These are phyloP conservation scores for Coemansia sp. DNA, from an alignment of 192 early-diverging fungal species.

Conservation along the genomic window DNA sequence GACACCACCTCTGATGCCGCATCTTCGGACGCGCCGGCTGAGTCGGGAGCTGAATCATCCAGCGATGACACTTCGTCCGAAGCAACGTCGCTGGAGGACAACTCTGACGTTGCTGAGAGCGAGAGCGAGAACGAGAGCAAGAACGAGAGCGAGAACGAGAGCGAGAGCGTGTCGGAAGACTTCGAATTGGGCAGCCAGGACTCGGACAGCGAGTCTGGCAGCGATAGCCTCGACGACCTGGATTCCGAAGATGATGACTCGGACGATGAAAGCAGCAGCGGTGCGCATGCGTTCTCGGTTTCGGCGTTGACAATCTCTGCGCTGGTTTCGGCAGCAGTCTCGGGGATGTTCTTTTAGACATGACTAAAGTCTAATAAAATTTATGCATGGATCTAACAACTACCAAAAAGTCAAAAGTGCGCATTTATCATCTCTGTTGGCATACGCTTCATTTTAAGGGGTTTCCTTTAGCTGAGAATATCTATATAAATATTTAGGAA, in stretches of 20 bases:
- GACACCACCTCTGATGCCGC: background rate
- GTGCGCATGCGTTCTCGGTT: conserved; percentile 1
- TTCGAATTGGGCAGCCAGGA: conserved; percentile 2
- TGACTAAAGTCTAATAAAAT: background rate
- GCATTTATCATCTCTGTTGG: too few species aligned
- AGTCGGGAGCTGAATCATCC: background rate
- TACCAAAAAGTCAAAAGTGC: too few species aligned
- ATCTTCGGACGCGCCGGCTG: background rate
- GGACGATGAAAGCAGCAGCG: conserved; percentile 2
- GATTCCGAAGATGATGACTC: background rate
- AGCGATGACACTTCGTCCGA: background rate
- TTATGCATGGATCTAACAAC: background rate
- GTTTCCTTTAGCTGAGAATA: too few species aligned
- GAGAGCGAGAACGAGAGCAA: background rate
- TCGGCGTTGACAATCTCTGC: background rate
- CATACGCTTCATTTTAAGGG: too few species aligned
- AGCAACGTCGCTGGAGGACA: background rate
- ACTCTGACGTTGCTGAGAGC: background rate
- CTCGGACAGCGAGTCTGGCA: background rate
- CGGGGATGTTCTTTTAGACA: conserved; percentile 5
- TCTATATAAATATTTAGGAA: background rate
- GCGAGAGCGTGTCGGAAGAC: background rate
- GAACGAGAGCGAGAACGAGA: too few species aligned
- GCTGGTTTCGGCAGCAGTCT: conserved; percentile 1
- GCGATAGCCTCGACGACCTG: conserved; percentile 3